Evolutionary conservation across 202 grass and related monocot genomes (phyloP).

Genomic region (Eragrostis tef): DNA sequence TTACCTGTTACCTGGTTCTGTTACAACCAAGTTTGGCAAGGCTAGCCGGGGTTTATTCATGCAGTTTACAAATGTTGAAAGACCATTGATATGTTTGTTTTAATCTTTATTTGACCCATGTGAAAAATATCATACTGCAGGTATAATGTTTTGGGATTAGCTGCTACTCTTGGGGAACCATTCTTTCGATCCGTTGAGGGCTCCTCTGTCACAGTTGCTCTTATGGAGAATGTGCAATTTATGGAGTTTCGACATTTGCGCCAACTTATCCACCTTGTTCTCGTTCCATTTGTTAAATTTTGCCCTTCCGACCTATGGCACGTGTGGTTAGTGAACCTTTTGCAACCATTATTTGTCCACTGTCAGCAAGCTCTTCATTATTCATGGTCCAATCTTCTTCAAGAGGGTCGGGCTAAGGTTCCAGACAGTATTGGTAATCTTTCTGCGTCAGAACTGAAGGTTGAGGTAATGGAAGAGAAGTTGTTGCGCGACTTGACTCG

Average conservation of each 20-base stretch:
- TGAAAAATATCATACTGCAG: slow-evolving; percentile 54
- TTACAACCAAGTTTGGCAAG: background rate
- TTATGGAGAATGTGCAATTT: slow-evolving; percentile 82
- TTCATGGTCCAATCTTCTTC: slow-evolving; percentile 87
- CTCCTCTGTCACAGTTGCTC: slow-evolving; percentile 67
- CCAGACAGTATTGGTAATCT: slow-evolving; percentile 90
- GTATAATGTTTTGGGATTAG: slow-evolving; percentile 90
- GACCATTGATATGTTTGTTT: background rate
- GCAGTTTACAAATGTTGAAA: slow-evolving; percentile 21
- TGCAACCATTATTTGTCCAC: slow-evolving; percentile 82
- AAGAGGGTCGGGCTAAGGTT: slow-evolving; percentile 77
- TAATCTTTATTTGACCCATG: slow-evolving; percentile 33
- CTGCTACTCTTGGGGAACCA: slow-evolving; percentile 81
- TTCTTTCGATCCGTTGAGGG: slow-evolving; percentile 70
- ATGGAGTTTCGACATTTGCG: slow-evolving; percentile 97
- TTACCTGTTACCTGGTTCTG: background rate
- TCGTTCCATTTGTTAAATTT: slow-evolving; percentile 85
- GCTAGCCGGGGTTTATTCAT: background rate
- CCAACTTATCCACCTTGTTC: slow-evolving; percentile 86
- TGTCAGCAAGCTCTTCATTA: slow-evolving; percentile 86
- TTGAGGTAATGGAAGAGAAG: slow-evolving; percentile 98
- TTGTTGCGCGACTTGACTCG: slow-evolving; percentile 94
- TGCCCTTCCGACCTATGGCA: slow-evolving; percentile 76
- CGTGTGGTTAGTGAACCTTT: slow-evolving; percentile 64
- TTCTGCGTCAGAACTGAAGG: slow-evolving; percentile 90